Conservation (phyloP, 371 early-diverging fungal genomes). For the Mortierella polycephala region DNA sequence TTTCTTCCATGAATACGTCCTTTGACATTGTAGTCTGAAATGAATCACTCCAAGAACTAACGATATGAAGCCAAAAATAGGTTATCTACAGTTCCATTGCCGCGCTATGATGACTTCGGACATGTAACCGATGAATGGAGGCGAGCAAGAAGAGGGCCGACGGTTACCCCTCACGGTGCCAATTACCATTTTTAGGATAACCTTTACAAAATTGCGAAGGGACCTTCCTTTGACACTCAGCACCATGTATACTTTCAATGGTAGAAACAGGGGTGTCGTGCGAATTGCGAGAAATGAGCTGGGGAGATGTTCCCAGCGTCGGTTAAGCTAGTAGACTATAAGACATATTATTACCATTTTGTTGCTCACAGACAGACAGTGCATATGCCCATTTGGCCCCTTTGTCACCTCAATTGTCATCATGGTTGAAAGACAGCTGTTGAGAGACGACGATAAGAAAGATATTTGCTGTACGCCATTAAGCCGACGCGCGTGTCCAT, state of each 20-base stretch:
- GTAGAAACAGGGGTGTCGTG: background rate
- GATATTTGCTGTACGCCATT: no score
- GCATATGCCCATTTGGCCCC: constrained; percentile 3
- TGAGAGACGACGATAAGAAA: background rate
- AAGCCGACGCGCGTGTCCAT: no score
- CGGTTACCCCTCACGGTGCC: background rate
- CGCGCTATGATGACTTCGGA: no score
- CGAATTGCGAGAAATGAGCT: background rate
- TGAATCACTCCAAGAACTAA: no score
- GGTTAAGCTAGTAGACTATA: background rate
- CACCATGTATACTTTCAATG: background rate
- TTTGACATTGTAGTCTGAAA: no score
- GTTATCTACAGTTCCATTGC: no score
- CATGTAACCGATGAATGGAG: background rate
- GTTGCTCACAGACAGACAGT: constrained; percentile 2
- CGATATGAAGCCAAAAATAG: no score
- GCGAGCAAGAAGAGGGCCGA: background rate
- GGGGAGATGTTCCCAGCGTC: background rate
- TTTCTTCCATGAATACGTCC: no score
- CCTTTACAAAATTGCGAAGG: background rate
- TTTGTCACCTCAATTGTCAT: background rate
- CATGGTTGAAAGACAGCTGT: background rate
- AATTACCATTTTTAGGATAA: background rate
- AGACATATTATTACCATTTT: background rate
- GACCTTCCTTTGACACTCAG: background rate